Conservation (phyloP, 2,329 filamentous ascomycete species). For the Trichoderma atrobrunneum region DNA sequence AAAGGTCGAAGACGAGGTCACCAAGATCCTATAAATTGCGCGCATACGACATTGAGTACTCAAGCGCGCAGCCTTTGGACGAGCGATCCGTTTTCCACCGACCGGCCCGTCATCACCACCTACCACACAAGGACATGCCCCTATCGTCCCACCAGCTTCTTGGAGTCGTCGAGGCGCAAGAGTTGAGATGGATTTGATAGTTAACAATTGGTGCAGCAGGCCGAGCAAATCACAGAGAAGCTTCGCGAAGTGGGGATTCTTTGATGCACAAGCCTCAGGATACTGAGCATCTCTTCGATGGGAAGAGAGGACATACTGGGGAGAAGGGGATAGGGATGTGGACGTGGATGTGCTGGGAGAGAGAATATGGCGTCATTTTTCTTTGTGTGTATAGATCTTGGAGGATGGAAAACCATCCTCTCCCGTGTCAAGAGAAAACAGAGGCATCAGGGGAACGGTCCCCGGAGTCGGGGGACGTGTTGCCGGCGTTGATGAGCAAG, state of each 20-base stretch:
- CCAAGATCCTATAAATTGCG: conserved; percentile 74
- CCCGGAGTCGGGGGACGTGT: neutral
- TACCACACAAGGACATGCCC: neutral
- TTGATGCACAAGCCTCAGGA: conserved; percentile 30
- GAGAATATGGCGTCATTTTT: conserved; percentile 28
- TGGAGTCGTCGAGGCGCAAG: neutral
- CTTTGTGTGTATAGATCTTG: conserved; percentile 45
- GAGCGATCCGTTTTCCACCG: neutral
- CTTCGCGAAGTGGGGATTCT: conserved; percentile 32
- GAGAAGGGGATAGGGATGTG: conserved; percentile 15
- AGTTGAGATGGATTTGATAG: conserved; percentile 30
- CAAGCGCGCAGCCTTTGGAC: neutral
- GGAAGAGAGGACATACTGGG: conserved; percentile 32
- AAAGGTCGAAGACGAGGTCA: conserved; percentile 84
- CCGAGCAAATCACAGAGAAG: conserved; percentile 28
- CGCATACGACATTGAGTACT: neutral
- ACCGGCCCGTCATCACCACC: neutral
- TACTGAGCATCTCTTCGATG: conserved; percentile 36
- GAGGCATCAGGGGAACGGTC: neutral
- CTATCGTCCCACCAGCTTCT: conserved; percentile 10
- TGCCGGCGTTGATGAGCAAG: neutral
- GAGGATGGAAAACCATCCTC: conserved; percentile 44
- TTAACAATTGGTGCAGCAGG: conserved; percentile 25
- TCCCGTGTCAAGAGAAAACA: conserved; percentile 40
- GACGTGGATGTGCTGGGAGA: conserved; percentile 23